Percentiles rank a stretch among this genome's conserved stretches.
Conservation (phyloP, 768 basidiomycete species). For the Pleurotus pulmonarius region DNA sequence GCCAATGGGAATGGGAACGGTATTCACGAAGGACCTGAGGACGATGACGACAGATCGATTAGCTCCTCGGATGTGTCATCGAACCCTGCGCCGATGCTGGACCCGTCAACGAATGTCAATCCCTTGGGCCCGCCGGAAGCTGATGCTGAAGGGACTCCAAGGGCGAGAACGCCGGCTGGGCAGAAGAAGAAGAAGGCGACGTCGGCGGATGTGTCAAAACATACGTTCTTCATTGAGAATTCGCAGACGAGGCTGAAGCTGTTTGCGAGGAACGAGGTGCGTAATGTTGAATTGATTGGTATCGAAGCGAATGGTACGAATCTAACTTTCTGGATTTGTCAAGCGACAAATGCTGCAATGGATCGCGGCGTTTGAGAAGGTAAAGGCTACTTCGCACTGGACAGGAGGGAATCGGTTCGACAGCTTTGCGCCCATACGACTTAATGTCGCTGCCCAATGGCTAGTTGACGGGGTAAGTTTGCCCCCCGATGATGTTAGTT, state of each 20-base stretch:
- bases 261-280: slow-evolving; percentile 81
- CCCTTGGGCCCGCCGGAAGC: slow-evolving; percentile 32
- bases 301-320: no score
- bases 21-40: slow-evolving; percentile 10
- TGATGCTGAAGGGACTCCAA: slow-evolving; percentile 12
- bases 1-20: not conserved
- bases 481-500: not conserved
- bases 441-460: slow-evolving; percentile 96
- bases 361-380: slow-evolving; percentile 86
- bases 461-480: slow-evolving; percentile 88
- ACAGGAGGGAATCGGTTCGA: slow-evolving; percentile 82
- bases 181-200: slow-evolving; percentile 45
- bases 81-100: slow-evolving; percentile 58
- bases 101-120: slow-evolving; percentile 75
- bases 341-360: slow-evolving; percentile 97
- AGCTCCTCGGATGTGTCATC: slow-evolving; percentile 33
- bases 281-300: slow-evolving; percentile 6
- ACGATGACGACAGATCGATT: slow-evolving; percentile 19
- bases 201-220: slow-evolving; percentile 72
- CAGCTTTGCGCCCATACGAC: slow-evolving; percentile 88
- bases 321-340: not conserved
- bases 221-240: slow-evolving; percentile 93
- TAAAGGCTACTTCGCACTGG: slow-evolving; percentile 74
- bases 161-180: slow-evolving; percentile 27
- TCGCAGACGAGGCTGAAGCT: slow-evolving; percentile 87